Evolutionary conservation across 2,329 filamentous ascomycete genomes (phyloP).

Genomic region (Phialophora tarda): DNA sequence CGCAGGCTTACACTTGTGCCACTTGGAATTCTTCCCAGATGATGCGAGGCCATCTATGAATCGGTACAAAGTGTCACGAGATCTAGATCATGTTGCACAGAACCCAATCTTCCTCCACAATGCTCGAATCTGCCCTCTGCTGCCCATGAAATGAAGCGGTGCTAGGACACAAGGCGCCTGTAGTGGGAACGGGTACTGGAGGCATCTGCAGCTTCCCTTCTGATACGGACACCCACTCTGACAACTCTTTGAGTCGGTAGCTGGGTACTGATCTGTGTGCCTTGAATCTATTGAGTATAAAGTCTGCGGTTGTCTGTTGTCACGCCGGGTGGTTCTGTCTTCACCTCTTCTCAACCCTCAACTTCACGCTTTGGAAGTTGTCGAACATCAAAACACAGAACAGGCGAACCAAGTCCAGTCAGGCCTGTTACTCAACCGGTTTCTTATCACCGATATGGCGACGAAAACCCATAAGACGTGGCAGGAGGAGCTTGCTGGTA

Average conservation of each 20-base stretch:
- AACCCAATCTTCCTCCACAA: conserved; percentile 23
- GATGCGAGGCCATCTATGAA: conserved; percentile 32
- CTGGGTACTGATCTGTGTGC: conserved; percentile 17
- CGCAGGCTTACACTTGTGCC: conserved; percentile 29
- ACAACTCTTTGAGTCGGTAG: conserved; percentile 17
- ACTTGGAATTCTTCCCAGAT: conserved; percentile 33
- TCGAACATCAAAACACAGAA: not conserved
- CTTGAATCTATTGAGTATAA: conserved; percentile 27
- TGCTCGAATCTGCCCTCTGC: conserved; percentile 25
- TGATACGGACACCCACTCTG: conserved; percentile 22
- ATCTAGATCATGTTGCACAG: conserved; percentile 37
- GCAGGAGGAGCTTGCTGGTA: conserved; percentile 65
- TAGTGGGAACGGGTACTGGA: conserved; percentile 30
- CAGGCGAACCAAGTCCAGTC: not conserved
- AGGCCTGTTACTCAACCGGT: conserved; percentile 2
- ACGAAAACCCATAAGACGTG: conserved; percentile 43
- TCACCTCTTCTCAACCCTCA: conserved; percentile 11
- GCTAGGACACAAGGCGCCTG: conserved; percentile 26
- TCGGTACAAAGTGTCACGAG: conserved; percentile 36
- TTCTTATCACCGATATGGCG: conserved; percentile 28
- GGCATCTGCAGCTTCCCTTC: conserved; percentile 34
- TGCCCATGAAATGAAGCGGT: conserved; percentile 35
- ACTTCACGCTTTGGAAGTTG: conserved; percentile 1
- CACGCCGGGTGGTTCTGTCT: conserved; percentile 14
- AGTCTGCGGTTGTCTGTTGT: conserved; percentile 14